These are phyloP conservation scores for Calonectria pseudoturangicola DNA, from an alignment of 2,329 filamentous ascomycete species.

Conservation along the genomic window DNA sequence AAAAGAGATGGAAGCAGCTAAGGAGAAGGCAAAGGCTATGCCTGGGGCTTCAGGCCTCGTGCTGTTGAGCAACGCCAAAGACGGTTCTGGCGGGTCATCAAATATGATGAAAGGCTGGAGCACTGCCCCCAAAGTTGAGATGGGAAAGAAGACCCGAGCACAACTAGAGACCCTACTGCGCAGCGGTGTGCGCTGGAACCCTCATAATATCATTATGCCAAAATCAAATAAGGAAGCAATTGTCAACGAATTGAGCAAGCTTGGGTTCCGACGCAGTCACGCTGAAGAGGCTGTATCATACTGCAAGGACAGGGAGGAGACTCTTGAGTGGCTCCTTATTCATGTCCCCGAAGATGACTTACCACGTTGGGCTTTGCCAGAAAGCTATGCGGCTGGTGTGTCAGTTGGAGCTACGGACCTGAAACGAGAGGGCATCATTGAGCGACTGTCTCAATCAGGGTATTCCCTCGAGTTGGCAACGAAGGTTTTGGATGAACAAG, in stretches of 20 bases:
- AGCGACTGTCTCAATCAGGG: conserved; percentile 86
- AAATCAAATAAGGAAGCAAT: conserved; percentile 74
- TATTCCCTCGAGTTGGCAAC: conserved; percentile 91
- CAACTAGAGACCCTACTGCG: conserved; percentile 88
- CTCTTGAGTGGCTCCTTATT: conserved; percentile 95
- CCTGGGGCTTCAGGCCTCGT: conserved; percentile 74
- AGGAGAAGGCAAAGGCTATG: conserved; percentile 80
- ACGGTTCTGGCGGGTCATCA: conserved; percentile 57
- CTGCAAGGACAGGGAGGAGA: conserved; percentile 94
- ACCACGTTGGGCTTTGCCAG: conserved; percentile 93
- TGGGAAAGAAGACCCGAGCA: conserved; percentile 87
- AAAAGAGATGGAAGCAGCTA: conserved; percentile 79
- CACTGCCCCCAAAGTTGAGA: conserved; percentile 91
- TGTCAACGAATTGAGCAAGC: conserved; percentile 82
- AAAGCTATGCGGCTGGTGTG: conserved; percentile 92
- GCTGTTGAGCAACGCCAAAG: conserved; percentile 67
- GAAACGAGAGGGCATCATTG: conserved; percentile 86
- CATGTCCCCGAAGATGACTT: conserved; percentile 98
- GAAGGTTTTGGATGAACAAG: conserved; percentile 81
- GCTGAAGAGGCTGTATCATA: conserved; percentile 90
- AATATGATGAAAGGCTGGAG: conserved; percentile 85
- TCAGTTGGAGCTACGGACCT: conserved; percentile 89
- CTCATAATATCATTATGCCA: conserved; percentile 81
- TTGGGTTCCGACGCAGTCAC: conserved; percentile 93
- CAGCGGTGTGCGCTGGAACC: conserved; percentile 90